Base-by-base conservation (phyloP, 2,329 filamentous ascomycete genomes). In the Aspergillus caelatus region DNA sequence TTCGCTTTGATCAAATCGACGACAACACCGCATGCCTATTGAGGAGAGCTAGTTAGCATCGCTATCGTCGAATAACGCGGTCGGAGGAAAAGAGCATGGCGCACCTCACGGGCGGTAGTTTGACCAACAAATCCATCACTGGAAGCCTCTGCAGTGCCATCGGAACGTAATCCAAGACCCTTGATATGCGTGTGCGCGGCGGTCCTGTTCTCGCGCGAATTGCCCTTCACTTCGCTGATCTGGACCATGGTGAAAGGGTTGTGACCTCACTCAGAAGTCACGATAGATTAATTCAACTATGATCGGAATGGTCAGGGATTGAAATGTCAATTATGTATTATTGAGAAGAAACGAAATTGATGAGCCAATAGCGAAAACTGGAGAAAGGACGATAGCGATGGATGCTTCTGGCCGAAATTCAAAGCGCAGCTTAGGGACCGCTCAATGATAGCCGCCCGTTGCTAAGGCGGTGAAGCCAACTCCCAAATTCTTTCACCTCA, bases 151-250 rank as follows among this genome's bases (percentile, higher is more conserved):
- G 95, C 93, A 58, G 87, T 89, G 67, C 95, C 95, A 88, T 97
- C 92, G 57, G 87, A 78, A 75, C 92, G 91, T 71, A 99, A 82
- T 21, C 95, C 95, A 46, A 99, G 85, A 58, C 95, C 95, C 78
- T 93, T 96, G 86, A 99, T 99, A 81, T 99, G 95, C 59, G 94
- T 97, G 81, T 99, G 95, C 71, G 94, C 91, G 65, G 95, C 94
- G 55, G 95, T 99, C 77, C 95, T 90, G 82, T 96, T 95, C 80
- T 97, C 94, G 84, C 95, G 93, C 83, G 89, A 89, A 82, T 93
- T 94, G 83, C 91, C 91, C 85, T 96, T 96, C 75, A 96, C 92
- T 83, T 97, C 93, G 83, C 91, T 96, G 81, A 95, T 93, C 79
- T 93, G 90, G 72, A 94, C 91, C 91, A 94, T 94, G 67, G 63